Evolutionary conservation across 2,329 filamentous ascomycete species (phyloP), one percentile per base, ranked within the genome.

Genomic region (Talaromyces sp.): DNA sequence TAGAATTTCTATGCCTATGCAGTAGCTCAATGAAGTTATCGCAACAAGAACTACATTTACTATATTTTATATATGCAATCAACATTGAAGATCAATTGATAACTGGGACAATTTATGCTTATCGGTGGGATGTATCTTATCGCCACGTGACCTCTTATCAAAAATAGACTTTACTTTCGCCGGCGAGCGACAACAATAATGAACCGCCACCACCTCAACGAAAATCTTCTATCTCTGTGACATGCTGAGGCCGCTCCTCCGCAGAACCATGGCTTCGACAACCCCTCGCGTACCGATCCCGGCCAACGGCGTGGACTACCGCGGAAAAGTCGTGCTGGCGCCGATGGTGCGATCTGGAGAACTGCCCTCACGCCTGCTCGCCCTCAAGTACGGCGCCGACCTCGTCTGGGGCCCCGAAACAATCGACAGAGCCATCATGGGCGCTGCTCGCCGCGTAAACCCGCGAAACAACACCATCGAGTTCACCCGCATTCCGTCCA

Each of bases 271-370:
- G 86, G 81, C 83, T 70, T 68, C 71, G 57, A 60, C 70, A 36
- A 64, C 68, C 62, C 88, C 89, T 73, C 87, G 82, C 72, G 90
- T 96, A 42, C 89, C 92, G 57, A 96, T 97, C 67, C 94, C 94
- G 66, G 85, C 83, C 64, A 90, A 89, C 75, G 94, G 94, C 57
- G 92, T 96, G 70, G 92, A 97, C 80, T 98, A 97, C 78, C 87
- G 94, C 68, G 90, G 90, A 77, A 97, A 96, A 77, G 79, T 98
- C 66, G 95, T 98, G 52, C 89, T 99, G 65, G 95, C 95, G 64
- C 95, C 95, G 47, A 99, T 99, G 95, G 94, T 97, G 62, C 89
- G 95, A 68, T 96, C 92, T n/a, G 95, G 95, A 72, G 95, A 99
- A 81, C 81, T 97, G 64, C 94, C 95, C 3, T 95, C 91, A 44